Evolutionary conservation across 306 rosid species (phyloP), one percentile per base, ranked within the genome.

Genomic region (Vigna reflexopilosa): DNA sequence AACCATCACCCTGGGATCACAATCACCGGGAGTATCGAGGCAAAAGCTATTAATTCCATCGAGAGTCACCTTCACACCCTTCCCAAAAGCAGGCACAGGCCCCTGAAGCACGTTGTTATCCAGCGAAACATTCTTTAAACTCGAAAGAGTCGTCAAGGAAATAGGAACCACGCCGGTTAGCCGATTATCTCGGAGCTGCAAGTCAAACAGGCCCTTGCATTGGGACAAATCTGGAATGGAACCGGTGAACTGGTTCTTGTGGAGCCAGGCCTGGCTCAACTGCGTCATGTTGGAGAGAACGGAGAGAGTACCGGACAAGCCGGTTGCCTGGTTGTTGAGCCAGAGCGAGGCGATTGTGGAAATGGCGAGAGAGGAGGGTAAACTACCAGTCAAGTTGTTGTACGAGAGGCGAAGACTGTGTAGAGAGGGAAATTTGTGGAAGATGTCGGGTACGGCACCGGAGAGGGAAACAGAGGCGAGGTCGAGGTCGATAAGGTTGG

Each of bases 41-140:
- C 98, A 94, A 54, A 92, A 94, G 57, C 91, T 77, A 61, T 94
- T 92, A 20, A 79, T 65, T 4, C 91, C 94, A 26, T 19, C 65
- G 30, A 77, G 58, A 2, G 70, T 76, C 13, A 78, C 75, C 12
- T 3, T n/a, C 59, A 88, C 89, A 15, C 59, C 80, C 0, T 75
- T 32, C 5, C 66, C 72, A 16, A 92, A 94, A 52, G 8, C 80
- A 1, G 97, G 98, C 20, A 52, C 0, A 5, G 97, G 97, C 2
- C 98, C 98, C 83, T 92, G 96, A 68, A 94, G 86, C 30, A 45
- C 56, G 36, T 94, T 94, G 78, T 94, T 92, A 8, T 81, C 87
- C 55, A 94, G 11, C 56, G 87, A 66, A 78, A 94, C 87, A 17
- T 83, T 88, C 63, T 4, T 5, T 82, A 94, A 36, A 20, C 87